These are phyloP conservation scores for Phytophthora vignae DNA, from an alignment of 352 stramenopile genomes.

Conservation along the genomic window DNA sequence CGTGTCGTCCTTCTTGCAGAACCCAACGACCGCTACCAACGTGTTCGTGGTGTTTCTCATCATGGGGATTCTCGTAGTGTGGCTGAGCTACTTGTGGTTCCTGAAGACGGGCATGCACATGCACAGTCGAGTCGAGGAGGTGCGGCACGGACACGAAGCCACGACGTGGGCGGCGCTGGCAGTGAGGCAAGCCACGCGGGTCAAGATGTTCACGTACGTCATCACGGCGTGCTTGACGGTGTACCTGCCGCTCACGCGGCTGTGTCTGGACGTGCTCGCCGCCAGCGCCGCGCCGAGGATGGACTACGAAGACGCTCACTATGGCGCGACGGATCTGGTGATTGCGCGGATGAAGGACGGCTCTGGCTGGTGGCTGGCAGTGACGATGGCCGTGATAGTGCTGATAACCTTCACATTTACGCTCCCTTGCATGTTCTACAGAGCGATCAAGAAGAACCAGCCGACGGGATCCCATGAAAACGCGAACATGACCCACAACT, in stretches of 20 bases:
- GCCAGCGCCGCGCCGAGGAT: not conserved
- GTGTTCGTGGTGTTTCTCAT: constrained; percentile 5
- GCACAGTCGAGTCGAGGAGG: not conserved
- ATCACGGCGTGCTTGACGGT: constrained; percentile 2
- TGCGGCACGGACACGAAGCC: constrained; percentile 1
- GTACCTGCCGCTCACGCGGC: constrained; percentile 1
- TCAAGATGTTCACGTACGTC: constrained; percentile 6
- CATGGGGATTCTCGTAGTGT: not conserved
- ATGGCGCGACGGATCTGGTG: not conserved
- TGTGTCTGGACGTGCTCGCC: not conserved
- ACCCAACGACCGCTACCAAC: not conserved
- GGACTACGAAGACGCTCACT: not conserved
- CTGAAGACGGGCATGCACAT: constrained; percentile 1
- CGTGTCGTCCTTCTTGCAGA: not conserved
- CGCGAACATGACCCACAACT: not conserved
- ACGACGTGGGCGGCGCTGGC: not conserved
- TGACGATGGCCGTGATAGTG: not conserved
- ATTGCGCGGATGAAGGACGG: not conserved
- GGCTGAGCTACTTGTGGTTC: constrained; percentile 5
- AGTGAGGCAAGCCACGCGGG: constrained; percentile 1
- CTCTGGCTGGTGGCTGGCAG: constrained; percentile 1
- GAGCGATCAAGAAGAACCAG: not conserved
- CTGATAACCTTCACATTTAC: not conserved
- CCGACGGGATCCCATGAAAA: constrained; percentile 1
- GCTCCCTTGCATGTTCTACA: not conserved